Conservation (phyloP, 441 rosid genomes). For the Hura crepitans region DNA sequence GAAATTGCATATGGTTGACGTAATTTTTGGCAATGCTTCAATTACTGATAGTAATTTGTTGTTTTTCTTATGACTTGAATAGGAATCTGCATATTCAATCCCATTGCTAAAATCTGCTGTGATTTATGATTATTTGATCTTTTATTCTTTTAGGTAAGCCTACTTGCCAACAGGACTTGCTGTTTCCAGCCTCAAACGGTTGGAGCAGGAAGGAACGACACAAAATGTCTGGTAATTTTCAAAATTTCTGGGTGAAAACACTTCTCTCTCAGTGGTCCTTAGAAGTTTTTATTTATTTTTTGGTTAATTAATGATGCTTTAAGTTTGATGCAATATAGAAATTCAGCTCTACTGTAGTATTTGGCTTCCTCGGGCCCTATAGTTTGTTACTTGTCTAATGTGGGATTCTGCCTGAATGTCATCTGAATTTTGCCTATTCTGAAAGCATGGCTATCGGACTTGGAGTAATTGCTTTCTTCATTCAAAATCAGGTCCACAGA, state of each 20-base stretch:
- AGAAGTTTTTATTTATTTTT: not conserved
- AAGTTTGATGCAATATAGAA: not conserved
- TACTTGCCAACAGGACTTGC: slow-evolving; percentile 53
- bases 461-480: slow-evolving; percentile 15
- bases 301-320: not conserved
- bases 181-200: slow-evolving; percentile 30
- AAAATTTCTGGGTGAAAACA: not conserved
- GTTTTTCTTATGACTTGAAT: not conserved
- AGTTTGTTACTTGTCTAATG: not conserved
- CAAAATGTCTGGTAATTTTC: slow-evolving; percentile 42
- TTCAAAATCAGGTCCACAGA: slow-evolving; percentile 45
- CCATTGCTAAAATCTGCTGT: not conserved
- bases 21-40: not conserved
- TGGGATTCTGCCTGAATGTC: not conserved
- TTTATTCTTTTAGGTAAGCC: slow-evolving; percentile 34
- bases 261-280: not conserved
- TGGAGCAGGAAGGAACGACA: slow-evolving; percentile 16
- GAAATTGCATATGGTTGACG: not conserved
- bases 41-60: not conserved
- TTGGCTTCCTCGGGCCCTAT: not conserved
- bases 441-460: not conserved
- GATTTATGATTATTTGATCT: slow-evolving; percentile 7
- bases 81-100: not conserved
- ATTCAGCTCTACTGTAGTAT: not conserved
- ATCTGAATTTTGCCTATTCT: slow-evolving; percentile 1